Conservation (phyloP, 352 stramenopile species). For the Globisporangium carolinianum region DNA sequence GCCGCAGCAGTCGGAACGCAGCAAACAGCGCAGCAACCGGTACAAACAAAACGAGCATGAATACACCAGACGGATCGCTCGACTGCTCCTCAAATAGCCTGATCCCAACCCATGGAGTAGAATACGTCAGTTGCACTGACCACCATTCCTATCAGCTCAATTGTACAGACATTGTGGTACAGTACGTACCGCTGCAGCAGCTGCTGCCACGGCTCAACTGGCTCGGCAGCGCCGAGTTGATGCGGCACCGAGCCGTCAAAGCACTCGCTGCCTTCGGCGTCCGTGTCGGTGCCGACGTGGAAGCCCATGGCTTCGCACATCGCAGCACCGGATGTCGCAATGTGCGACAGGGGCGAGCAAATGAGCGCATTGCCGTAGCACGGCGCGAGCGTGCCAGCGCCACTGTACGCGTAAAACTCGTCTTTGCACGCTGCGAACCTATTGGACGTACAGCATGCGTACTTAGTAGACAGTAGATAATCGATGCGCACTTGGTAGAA, state of each 20-base stretch:
- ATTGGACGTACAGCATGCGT: too few relatives aligned
- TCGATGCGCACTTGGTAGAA: too few relatives aligned
- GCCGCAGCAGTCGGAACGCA: conserved; percentile 35
- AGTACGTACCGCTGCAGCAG: conserved; percentile 25
- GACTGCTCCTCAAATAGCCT: conserved; percentile 65
- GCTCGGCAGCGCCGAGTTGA: conserved; percentile 41
- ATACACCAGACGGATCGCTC: conserved; percentile 54
- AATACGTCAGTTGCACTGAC: too few relatives aligned
- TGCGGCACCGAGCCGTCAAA: conserved; percentile 76
- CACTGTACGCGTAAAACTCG: conserved; percentile 72
- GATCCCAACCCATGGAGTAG: neutral
- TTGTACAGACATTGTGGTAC: too few relatives aligned
- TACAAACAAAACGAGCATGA: conserved; percentile 58
- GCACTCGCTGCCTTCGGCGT: conserved; percentile 69
- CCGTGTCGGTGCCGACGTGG: conserved; percentile 54
- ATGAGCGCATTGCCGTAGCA: conserved; percentile 82
- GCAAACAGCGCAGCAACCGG: conserved; percentile 48
- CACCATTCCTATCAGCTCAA: too few relatives aligned
- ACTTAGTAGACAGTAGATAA: too few relatives aligned
- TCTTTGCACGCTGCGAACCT: conserved; percentile 54
- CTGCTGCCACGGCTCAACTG: conserved; percentile 50
- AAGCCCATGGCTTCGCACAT: conserved; percentile 81
- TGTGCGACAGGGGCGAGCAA: conserved; percentile 61
- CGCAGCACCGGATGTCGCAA: conserved; percentile 41
- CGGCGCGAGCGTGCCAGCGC: conserved; percentile 45